Conservation (phyloP, 148 eudicot genomes). For the Cornus controversa region DNA sequence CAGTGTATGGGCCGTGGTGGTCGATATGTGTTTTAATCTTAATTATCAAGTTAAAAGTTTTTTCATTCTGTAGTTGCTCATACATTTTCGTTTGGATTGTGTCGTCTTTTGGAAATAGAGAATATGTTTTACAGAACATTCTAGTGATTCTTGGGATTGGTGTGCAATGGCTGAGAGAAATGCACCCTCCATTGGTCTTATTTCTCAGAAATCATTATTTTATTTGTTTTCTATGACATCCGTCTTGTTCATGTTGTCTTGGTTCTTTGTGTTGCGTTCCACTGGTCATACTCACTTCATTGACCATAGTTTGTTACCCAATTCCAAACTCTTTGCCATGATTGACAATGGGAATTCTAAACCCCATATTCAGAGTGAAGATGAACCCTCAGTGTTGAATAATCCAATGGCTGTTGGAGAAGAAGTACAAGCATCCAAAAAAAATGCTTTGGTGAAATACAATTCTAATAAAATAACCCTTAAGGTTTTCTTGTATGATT, state of each 20-base stretch:
- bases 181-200: conserved; percentile 35
- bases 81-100: background rate
- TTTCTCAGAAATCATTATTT: conserved; percentile 45
- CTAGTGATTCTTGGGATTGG: background rate
- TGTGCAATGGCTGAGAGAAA: conserved; percentile 57
- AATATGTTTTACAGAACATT: background rate
- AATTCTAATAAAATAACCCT: conserved; percentile 27
- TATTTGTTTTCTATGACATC: conserved; percentile 53
- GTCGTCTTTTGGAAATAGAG: background rate
- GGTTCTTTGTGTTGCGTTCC: conserved; percentile 64
- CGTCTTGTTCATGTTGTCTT: conserved; percentile 60
- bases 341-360: conserved; percentile 15
- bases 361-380: conserved; percentile 8
- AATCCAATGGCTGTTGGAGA: background rate
- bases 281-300: conserved; percentile 39
- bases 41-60: background rate
- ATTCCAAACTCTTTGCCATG: conserved; percentile 23
- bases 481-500: conserved; percentile 92
- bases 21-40: background rate
- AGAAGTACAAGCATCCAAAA: conserved; percentile 7
- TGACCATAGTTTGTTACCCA: conserved; percentile 33
- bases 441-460: conserved; percentile 18
- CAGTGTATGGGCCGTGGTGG: background rate
- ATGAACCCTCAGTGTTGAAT: conserved; percentile 5
- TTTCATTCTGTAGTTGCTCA: too few relatives aligned